Percentiles rank a stretch among this genome's conserved stretches.
Evolutionary conservation across 257 asterid species (phyloP).

Genomic region (Eucommia ulmoides): DNA sequence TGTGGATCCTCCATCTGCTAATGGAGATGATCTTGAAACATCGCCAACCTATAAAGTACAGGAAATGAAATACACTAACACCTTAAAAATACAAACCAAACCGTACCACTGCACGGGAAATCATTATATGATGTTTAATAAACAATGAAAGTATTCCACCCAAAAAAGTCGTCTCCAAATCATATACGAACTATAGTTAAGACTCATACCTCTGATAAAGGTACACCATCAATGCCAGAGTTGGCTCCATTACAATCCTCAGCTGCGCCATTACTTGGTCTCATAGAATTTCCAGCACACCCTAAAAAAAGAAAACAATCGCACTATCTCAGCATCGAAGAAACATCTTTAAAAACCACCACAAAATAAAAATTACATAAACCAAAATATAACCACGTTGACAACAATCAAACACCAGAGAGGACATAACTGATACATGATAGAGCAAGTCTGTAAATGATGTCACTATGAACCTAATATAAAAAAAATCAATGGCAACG

Average conservation of each 20-base stretch:
- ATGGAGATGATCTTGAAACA: constrained; percentile 27
- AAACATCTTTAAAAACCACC: too few relatives aligned
- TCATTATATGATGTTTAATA: too few relatives aligned
- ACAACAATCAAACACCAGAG: too few relatives aligned
- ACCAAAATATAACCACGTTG: too few relatives aligned
- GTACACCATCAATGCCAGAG: constrained; percentile 29
- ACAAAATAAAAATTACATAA: too few relatives aligned
- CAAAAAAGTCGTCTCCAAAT: constrained; percentile 6
- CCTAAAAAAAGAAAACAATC: constrained; percentile 32
- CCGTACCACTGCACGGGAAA: too few relatives aligned
- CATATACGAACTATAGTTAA: too few relatives aligned
- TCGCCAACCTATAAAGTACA: constrained; percentile 58
- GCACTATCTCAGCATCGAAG: constrained; percentile 10
- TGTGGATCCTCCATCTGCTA: constrained; percentile 36
- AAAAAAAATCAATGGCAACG: constrained; percentile 1
- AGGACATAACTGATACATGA: too few relatives aligned
- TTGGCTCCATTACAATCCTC: constrained; percentile 36
- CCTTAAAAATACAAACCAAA: too few relatives aligned
- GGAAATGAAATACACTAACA: too few relatives aligned
- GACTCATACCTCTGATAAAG: constrained; percentile 46
- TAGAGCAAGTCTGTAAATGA: too few relatives aligned
- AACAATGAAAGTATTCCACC: constrained; percentile 5
- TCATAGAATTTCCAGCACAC: constrained; percentile 25
- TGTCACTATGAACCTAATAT: too few relatives aligned
- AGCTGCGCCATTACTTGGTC: constrained; percentile 32